These are phyloP conservation scores for Collybia nuda DNA, from an alignment of 768 basidiomycete species.

Conservation along the genomic window DNA sequence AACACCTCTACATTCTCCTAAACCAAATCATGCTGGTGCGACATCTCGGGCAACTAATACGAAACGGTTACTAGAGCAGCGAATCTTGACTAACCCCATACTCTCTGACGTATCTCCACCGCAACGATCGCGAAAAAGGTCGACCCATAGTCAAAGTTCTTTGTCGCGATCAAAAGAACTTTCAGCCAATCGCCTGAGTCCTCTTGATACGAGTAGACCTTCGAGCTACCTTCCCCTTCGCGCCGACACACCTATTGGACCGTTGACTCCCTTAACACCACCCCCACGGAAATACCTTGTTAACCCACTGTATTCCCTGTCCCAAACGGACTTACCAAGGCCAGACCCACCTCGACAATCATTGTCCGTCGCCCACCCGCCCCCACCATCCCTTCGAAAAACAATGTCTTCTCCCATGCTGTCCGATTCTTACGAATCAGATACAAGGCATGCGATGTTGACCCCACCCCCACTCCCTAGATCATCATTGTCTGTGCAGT, in stretches of 20 bases:
- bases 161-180: conserved; percentile 22
- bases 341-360: conserved; percentile 10
- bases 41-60: conserved; percentile 16
- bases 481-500: conserved; percentile 27
- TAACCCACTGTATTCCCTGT: conserved; percentile 52
- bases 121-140: conserved; percentile 25
- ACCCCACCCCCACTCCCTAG: conserved; percentile 45
- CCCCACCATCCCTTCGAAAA: conserved; percentile 34
- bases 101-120: conserved; percentile 20
- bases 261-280: conserved; percentile 61
- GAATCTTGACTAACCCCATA: conserved; percentile 39
- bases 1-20: conserved; percentile 39
- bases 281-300: conserved; percentile 57
- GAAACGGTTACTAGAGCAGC: conserved; percentile 39
- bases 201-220: conserved; percentile 27
- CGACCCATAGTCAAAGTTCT: conserved; percentile 24
- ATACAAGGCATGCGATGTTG: conserved; percentile 27
- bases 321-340: conserved; percentile 51
- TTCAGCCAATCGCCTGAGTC: conserved; percentile 20
- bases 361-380: conserved; percentile 4
- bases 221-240: conserved; percentile 51
- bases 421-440: conserved; percentile 40
- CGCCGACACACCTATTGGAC: conserved; percentile 63
- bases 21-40: conserved; percentile 8
- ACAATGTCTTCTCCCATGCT: conserved; percentile 56